Evolutionary conservation across 495 filamentous ascomycete species (phyloP).

Genomic region (Penicillium canariense): DNA sequence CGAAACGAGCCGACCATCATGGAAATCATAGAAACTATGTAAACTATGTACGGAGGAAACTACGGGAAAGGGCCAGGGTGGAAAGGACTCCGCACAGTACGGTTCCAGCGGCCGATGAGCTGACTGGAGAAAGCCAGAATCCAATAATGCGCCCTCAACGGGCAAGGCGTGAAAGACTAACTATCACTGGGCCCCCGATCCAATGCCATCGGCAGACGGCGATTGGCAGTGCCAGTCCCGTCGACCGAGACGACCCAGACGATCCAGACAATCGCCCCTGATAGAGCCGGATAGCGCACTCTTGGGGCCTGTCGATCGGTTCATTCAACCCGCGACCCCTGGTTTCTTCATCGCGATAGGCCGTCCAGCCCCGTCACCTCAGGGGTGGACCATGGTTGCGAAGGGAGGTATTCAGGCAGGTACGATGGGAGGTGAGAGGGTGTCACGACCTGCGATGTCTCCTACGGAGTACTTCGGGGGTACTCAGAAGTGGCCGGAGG

Average conservation of each 20-base stretch:
- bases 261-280: not conserved
- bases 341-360: slow-evolving; percentile 21
- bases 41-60: too few species aligned
- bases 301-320: slow-evolving; percentile 13
- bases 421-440: not conserved
- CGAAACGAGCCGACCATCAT: not conserved
- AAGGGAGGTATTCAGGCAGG: not conserved
- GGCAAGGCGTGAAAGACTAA: slow-evolving; percentile 15
- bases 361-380: not conserved
- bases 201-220: not conserved
- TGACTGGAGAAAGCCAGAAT: slow-evolving; percentile 2
- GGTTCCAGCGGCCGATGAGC: not conserved
- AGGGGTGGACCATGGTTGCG: slow-evolving; percentile 8
- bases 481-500: slow-evolving; percentile 1
- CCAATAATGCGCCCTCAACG: slow-evolving; percentile 8
- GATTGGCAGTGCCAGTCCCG: not conserved
- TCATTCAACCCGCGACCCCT: slow-evolving; percentile 5
- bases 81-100: too few species aligned
- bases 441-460: too few species aligned
- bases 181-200: slow-evolving; percentile 1
- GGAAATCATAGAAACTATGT: not conserved
- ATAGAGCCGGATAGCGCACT: slow-evolving; percentile 5
- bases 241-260: not conserved
- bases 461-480: too few species aligned
- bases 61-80: slow-evolving; percentile 3